Percentiles rank a stretch among this genome's conserved stretches.
phyloP scores from a whole-genome alignment of 1,284 basidiomycete genomes.

The Trichosporon coremiiforme region DNA sequence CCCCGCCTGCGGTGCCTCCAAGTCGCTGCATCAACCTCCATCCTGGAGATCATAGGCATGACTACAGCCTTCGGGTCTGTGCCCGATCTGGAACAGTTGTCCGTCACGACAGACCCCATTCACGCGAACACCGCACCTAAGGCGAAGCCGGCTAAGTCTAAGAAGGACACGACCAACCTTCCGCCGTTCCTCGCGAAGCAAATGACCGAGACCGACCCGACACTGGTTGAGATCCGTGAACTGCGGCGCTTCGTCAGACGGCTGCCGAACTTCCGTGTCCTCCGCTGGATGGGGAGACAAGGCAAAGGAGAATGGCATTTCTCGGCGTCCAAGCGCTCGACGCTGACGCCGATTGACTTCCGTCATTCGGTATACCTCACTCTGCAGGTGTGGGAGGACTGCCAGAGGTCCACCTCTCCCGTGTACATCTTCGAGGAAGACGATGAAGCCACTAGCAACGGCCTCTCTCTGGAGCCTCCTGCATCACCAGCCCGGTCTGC shows the following conservation, averaged over 20 bases:
- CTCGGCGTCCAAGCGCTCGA: slow-evolving; percentile 27
- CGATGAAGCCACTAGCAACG: slow-evolving; percentile 14
- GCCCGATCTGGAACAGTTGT: slow-evolving; percentile 32
- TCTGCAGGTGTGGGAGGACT: slow-evolving; percentile 30
- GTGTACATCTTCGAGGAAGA: slow-evolving; percentile 29
- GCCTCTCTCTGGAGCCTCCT: slow-evolving; percentile 24
- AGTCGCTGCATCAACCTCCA: slow-evolving; percentile 24
- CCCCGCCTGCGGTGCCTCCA: slow-evolving; percentile 31
- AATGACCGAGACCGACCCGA: slow-evolving; percentile 31
- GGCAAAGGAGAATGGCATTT: slow-evolving; percentile 43
- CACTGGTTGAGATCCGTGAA: slow-evolving; percentile 37
- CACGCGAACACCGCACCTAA: slow-evolving; percentile 22
- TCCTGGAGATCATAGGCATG: slow-evolving; percentile 35
- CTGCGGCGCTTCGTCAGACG: slow-evolving; percentile 40
- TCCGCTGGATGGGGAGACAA: slow-evolving; percentile 39
- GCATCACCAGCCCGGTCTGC: slow-evolving; percentile 25
- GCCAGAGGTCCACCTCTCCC: slow-evolving; percentile 27
- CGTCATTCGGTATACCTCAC: slow-evolving; percentile 32
- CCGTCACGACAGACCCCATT: slow-evolving; percentile 31
- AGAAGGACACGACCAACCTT: slow-evolving; percentile 15
- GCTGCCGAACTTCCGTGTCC: slow-evolving; percentile 33
- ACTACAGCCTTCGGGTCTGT: slow-evolving; percentile 31
- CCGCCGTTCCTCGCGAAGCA: slow-evolving; percentile 25
- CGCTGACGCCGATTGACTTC: slow-evolving; percentile 34
- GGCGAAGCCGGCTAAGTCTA: slow-evolving; percentile 23